Base-by-base conservation (phyloP, 2,329 filamentous ascomycete genomes). In the Apiospora koreana region DNA sequence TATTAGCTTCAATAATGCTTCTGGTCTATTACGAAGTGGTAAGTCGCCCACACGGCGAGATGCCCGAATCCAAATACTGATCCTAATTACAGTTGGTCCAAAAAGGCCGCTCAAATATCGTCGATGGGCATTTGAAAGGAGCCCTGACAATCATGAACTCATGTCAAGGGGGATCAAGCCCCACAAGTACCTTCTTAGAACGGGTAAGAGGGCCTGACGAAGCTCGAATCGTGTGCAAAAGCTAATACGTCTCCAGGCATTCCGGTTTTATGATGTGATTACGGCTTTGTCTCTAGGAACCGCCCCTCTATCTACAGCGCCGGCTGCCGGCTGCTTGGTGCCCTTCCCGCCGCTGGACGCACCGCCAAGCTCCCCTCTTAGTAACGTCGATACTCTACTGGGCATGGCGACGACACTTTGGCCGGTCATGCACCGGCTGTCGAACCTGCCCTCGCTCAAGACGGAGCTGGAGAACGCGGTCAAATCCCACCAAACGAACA, bases 231-330 rank as follows among this genome's bases (percentile, higher is more conserved):
- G 31, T 9, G 31, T 31, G 4, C 12, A 54, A 14, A 67, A 67
- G 68, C 76, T 81, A 43, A 82, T 73, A 41, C 12, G 35, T 42
- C 28, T 21, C 41, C 69, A 91, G 88, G 88, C 88, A 1, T 91
- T 91, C 74, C 85, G 87, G 7, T 91, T 91, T 74, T 91, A 91
- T 79, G 89, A 91, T 76, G 89, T 91, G 28, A 91, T 91, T 69
- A 86, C 88, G 7, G 88, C 89, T 1, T 80, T 91, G 41, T 91
- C 89, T 0, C 84, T 90, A 67, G 88, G 88, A 69, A 89, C 86
- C 16, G 82, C 87, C 5, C 88, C 88, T 1, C 81, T 90, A 16
- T 86, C 87, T 1, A 83, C 81, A 16, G 82, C 85, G 3, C 84
- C 86, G 2, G 83, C 84, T 16, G 81, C 83, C 6, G 83, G 83